Evolutionary conservation across 169 alveolate species (phyloP).

Genomic region (Condylostoma magnum): DNA sequence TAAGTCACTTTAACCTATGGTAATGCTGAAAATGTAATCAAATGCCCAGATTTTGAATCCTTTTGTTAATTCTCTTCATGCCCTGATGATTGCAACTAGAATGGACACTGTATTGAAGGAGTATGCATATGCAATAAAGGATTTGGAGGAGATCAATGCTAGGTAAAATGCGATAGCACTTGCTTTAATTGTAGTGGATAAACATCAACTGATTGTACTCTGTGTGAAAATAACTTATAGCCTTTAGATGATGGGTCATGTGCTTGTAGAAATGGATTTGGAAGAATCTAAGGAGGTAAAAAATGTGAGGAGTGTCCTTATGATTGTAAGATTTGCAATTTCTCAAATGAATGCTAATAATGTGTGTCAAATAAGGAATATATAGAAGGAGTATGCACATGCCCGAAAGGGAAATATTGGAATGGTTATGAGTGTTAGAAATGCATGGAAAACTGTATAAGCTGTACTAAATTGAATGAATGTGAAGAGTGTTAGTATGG

Average conservation of each 20-base stretch:
- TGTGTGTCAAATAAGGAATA: too few species aligned
- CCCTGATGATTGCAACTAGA: neutral
- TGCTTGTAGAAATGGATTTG: neutral
- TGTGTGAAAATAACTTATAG: too few species aligned
- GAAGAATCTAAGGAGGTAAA: neutral
- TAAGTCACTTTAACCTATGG: too few species aligned
- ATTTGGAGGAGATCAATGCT: slow-evolving; percentile 25
- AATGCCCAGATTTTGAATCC: neutral
- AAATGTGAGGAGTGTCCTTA: neutral
- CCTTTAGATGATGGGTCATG: neutral
- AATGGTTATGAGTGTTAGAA: too few species aligned
- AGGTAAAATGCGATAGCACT: neutral
- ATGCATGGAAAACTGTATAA: too few species aligned
- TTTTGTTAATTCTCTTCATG: slow-evolving; percentile 4
- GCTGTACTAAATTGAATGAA: too few species aligned
- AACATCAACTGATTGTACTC: neutral
- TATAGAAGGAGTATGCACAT: too few species aligned
- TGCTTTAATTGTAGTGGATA: neutral
- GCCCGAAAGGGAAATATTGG: too few species aligned
- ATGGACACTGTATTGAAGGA: slow-evolving; percentile 1
- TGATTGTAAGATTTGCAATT: neutral
- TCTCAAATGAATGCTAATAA: too few species aligned
- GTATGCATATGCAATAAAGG: slow-evolving; percentile 16
- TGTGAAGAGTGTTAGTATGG: too few species aligned
- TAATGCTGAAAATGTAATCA: too few species aligned